Evolutionary conservation across 169 alveolate species (phyloP).

Genomic region (Eimeria maxima): DNA sequence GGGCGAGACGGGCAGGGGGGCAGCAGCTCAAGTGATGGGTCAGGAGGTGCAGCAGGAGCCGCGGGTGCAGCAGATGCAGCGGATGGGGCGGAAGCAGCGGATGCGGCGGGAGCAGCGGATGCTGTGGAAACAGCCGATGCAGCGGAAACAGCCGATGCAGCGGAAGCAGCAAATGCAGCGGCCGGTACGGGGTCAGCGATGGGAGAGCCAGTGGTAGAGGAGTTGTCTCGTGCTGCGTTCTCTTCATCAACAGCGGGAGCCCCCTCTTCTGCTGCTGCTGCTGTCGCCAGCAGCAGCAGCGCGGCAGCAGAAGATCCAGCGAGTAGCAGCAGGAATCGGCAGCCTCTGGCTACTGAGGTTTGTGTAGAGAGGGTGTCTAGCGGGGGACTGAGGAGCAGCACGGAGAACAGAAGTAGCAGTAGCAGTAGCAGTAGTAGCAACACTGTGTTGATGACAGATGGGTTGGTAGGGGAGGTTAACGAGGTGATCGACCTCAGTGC

Average conservation of each 20-base stretch:
- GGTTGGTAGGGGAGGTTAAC: not conserved
- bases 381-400: not conserved
- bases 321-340: not conserved
- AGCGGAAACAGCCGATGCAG: not conserved
- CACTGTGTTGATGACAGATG: constrained; percentile 30
- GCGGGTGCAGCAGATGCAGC: not conserved
- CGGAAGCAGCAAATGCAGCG: not conserved
- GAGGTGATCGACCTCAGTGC: constrained; percentile 40
- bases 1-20: not conserved
- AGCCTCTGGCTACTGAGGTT: not conserved
- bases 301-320: constrained; percentile 21
- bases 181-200: not conserved
- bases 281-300: constrained; percentile 22
- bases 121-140: constrained; percentile 20
- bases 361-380: not conserved
- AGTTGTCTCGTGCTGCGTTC: not conserved
- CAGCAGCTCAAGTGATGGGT: not conserved
- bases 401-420: constrained; percentile 20
- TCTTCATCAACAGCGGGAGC: not conserved
- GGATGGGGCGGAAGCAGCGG: too few species aligned
- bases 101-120: not conserved
- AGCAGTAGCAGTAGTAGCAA: constrained; percentile 12
- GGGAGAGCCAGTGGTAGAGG: not conserved
- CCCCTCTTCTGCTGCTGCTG: not conserved
- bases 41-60: constrained; percentile 25